Conservation (phyloP, 2,329 filamentous ascomycete species). For the Sclerotinia trifoliorum region DNA sequence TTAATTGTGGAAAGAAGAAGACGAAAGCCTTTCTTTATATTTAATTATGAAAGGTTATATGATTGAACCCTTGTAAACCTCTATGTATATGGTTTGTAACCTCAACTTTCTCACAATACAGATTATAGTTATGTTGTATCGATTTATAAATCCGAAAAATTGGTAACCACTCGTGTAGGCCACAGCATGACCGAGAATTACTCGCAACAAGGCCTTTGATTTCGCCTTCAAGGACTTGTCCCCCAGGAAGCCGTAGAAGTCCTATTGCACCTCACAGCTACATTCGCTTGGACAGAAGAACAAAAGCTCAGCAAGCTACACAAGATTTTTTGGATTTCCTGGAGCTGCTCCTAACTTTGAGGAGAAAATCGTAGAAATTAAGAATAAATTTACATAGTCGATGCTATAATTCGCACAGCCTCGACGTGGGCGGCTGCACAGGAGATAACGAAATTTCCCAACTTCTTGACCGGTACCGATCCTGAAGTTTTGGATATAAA, state of each 20-base stretch:
- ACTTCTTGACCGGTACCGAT: conserved; percentile 21
- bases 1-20: no score
- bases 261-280: conserved; percentile 15
- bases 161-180: background rate
- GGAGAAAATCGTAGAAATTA: conserved; percentile 10
- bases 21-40: no score
- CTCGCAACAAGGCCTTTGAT: conserved; percentile 25
- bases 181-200: conserved; percentile 19
- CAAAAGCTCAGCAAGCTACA: conserved; percentile 25
- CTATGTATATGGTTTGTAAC: no score
- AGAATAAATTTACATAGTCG: conserved; percentile 15
- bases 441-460: conserved; percentile 22
- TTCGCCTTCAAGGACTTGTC: conserved; percentile 19
- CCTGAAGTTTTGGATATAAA: conserved; percentile 24
- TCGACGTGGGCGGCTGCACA: conserved; percentile 22
- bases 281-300: conserved; percentile 23
- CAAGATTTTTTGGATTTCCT: conserved; percentile 21
- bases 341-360: conserved; percentile 11
- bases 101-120: no score
- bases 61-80: no score
- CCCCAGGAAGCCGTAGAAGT: conserved; percentile 14
- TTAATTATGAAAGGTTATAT: no score
- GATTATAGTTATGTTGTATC: conserved; percentile 16
- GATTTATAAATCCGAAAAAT: background rate
- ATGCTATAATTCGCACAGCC: conserved; percentile 23